A percentile compares a stretch with the other conserved stretches of the same genome.
Evolutionary conservation across 495 filamentous ascomycete species (phyloP).

Genomic region (Daldinia bambusicola): DNA sequence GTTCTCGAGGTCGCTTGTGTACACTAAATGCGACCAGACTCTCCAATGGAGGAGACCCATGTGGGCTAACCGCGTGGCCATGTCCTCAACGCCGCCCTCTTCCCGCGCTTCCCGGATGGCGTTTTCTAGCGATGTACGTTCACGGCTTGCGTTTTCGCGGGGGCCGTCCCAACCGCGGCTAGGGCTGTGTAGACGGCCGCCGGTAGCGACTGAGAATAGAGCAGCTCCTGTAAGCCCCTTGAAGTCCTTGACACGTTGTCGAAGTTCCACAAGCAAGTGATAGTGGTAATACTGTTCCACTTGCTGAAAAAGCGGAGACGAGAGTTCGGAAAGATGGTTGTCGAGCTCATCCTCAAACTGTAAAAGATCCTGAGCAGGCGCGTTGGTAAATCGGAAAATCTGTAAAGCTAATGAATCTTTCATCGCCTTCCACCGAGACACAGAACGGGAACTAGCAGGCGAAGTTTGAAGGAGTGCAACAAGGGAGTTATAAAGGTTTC

Average conservation of each 20-base stretch:
- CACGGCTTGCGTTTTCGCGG: conserved; percentile 42
- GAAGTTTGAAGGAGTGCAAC: conserved; percentile 59
- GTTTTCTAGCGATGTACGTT: conserved; percentile 39
- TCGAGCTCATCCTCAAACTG: conserved; percentile 59
- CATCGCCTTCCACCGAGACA: conserved; percentile 55
- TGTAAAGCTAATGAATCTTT: conserved; percentile 60
- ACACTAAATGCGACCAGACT: conserved; percentile 81
- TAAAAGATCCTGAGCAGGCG: conserved; percentile 54
- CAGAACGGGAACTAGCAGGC: conserved; percentile 45
- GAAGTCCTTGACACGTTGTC: conserved; percentile 60
- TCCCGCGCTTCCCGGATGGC: conserved; percentile 54
- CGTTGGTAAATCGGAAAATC: conserved; percentile 62
- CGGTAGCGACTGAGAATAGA: conserved; percentile 63
- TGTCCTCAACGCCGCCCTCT: conserved; percentile 68
- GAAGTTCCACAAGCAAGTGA: conserved; percentile 55
- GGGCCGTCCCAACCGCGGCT: conserved; percentile 42
- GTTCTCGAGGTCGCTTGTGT: conserved; percentile 54
- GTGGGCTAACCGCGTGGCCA: conserved; percentile 79
- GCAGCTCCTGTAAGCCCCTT: conserved; percentile 59
- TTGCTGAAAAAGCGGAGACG: conserved; percentile 50
- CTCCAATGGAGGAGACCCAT: conserved; percentile 86
- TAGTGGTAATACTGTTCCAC: conserved; percentile 56
- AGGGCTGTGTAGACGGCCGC: conserved; percentile 49
- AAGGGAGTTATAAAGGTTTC: conserved; percentile 56
- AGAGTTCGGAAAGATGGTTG: conserved; percentile 47